phyloP scores from a whole-genome alignment of 805 yeast genomes.

The Novakomyces olei region DNA sequence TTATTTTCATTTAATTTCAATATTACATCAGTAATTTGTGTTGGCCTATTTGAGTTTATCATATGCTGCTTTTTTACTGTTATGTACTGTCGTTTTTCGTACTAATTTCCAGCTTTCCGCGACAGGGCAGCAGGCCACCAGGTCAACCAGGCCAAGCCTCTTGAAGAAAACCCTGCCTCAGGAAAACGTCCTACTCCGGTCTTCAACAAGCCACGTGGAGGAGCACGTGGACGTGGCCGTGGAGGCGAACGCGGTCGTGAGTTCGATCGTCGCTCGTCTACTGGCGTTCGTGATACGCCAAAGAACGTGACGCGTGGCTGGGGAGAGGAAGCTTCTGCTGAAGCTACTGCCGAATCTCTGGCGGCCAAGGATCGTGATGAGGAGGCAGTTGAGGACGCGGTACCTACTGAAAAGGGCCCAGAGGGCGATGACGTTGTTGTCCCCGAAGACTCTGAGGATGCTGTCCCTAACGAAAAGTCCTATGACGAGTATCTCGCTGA shows the following conservation, averaged over 20 bases:
- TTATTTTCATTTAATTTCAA: too few species aligned
- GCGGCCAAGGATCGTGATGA: too few species aligned
- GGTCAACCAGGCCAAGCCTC: constrained; percentile 1
- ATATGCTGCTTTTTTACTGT: too few species aligned
- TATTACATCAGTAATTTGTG: too few species aligned
- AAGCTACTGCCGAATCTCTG: neutral
- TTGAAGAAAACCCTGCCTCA: neutral
- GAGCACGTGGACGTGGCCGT: too few species aligned
- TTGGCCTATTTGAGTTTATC: too few species aligned
- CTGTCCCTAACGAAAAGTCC: neutral
- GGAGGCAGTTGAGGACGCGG: too few species aligned
- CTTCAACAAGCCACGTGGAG: too few species aligned
- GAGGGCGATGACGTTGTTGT: neutral
- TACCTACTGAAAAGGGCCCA: neutral
- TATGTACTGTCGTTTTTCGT: too few species aligned
- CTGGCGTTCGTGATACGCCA: constrained; percentile 1
- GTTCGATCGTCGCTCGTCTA: constrained; percentile 1
- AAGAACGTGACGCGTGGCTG: constrained; percentile 1
- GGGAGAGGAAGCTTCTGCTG: constrained; percentile 1
- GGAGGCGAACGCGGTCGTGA: constrained; percentile 5
- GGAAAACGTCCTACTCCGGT: constrained; percentile 2
- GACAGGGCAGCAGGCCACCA: neutral
- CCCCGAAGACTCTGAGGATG: constrained; percentile 1
- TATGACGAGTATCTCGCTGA: constrained; percentile 2
- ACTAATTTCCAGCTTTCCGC: constrained; percentile 1